A percentile compares a stretch with the other conserved stretches of the same genome.
Conservation (phyloP, 495 filamentous ascomycete genomes). For the Podospora australis region DNA sequence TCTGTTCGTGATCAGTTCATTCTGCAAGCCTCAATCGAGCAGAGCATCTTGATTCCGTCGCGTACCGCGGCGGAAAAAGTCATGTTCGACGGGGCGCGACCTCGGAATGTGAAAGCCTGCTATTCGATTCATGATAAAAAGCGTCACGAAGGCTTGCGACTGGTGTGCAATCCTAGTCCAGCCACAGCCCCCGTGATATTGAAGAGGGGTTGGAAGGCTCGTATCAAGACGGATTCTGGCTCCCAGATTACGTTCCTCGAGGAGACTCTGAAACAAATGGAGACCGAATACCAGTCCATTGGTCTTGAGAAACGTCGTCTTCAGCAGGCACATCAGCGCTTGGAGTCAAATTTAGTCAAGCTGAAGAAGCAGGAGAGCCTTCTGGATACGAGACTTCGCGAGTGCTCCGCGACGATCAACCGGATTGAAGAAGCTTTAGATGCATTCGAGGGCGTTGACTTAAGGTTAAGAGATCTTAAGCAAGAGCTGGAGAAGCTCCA, state of each 20-base stretch:
- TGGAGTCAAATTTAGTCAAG: constrained; percentile 50
- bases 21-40: constrained; percentile 76
- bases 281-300: constrained; percentile 33
- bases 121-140: constrained; percentile 54
- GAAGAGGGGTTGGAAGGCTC: constrained; percentile 39
- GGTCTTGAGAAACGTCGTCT: constrained; percentile 39
- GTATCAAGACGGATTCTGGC: constrained; percentile 76
- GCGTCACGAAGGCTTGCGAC: constrained; percentile 56
- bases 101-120: constrained; percentile 66
- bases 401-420: constrained; percentile 19
- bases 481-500: constrained; percentile 26
- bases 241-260: constrained; percentile 54
- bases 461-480: constrained; percentile 29
- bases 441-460: constrained; percentile 38
- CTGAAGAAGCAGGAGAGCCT: constrained; percentile 34
- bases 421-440: constrained; percentile 33
- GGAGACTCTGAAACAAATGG: constrained; percentile 36
- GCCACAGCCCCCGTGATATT: too few species aligned
- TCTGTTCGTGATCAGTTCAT: constrained; percentile 74
- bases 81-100: constrained; percentile 57
- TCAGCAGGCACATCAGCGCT: constrained; percentile 50
- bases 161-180: constrained; percentile 44
- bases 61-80: constrained; percentile 57
- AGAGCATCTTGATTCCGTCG: constrained; percentile 68
- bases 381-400: constrained; percentile 22